Base-by-base conservation (phyloP, 306 rosid species). In the Lotus japonicus region DNA sequence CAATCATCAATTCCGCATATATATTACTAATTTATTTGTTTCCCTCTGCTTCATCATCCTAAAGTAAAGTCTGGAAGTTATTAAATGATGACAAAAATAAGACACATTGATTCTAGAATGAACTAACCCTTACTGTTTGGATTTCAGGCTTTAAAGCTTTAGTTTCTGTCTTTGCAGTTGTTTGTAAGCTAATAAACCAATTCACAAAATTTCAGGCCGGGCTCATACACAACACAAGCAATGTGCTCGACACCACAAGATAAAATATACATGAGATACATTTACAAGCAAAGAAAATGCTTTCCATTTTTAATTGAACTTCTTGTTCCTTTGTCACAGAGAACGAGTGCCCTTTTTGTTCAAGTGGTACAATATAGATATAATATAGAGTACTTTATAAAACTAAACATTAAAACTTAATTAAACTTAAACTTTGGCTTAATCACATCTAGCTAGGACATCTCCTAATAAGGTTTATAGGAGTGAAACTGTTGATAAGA, bases 181-280 rank as follows among this genome's bases (percentile, higher is more conserved):
- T 81, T 81, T 81, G 80, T 33, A 81, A 81, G 85, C 71, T 81
- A 81, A 81, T 77, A 73, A 73, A 81, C 74, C 44, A 64, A 68
- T 42, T 51, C 66, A 49, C 81, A 63, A 42, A 44, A 71, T 68
- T 72, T 68, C 57, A 68, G 68, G n/a, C n/a, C n/a, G n/a, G 75
- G 85, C 71, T 73, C 52, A 64, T 63, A 73, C 68, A 72, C 52
- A 81, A 73, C 68, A 72, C 52, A 81, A 81, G 85, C 85, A 81
- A 77, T 59, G 74, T 73, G 21, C 31, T 81, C 70, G 39, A 63
- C 79, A 73, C 85, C 85, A 81, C 79, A 58, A 68, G 3, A 55
- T 77, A 55, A 72, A 77, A 61, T 55, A 77, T 43, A 14, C 49
- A 58, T 64, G 23, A 57, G 0, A 50, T 52, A 21, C 26, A 23